A percentile compares a stretch with the other conserved stretches of the same genome.
Conservation (phyloP, 1,139 yeast genomes). For the Suhomyces bolitotheri region DNA sequence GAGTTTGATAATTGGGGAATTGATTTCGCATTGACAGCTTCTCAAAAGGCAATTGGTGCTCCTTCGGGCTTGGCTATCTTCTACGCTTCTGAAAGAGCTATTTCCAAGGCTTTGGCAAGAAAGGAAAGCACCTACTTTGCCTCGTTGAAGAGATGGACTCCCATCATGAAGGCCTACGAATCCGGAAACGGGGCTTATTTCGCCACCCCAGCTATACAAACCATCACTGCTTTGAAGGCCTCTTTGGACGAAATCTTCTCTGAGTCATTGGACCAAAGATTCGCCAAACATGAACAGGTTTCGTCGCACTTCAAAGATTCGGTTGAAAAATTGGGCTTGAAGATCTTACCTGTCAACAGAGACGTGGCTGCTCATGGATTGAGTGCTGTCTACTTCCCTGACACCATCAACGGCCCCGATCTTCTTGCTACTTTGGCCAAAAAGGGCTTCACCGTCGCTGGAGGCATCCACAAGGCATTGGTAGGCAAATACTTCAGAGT, state of each 20-base stretch:
- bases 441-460: conserved; percentile 81
- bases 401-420: conserved; percentile 66
- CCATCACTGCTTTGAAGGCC: conserved; percentile 76
- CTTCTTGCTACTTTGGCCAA: conserved; percentile 54
- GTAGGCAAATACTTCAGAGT: conserved; percentile 84
- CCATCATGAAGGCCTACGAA: conserved; percentile 87
- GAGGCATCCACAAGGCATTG: conserved; percentile 84
- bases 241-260: conserved; percentile 73
- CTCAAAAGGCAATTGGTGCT: conserved; percentile 94
- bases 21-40: conserved; percentile 86
- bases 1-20: conserved; percentile 89
- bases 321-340: conserved; percentile 59
- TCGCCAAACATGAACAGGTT: conserved; percentile 60
- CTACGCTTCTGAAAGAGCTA: conserved; percentile 74
- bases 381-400: conserved; percentile 85
- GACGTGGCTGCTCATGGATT: conserved; percentile 82
- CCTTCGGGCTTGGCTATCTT: conserved; percentile 90
- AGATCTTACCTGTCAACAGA: conserved; percentile 62
- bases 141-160: conserved; percentile 82
- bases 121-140: conserved; percentile 67
- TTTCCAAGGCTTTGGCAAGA: conserved; percentile 57
- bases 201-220: conserved; percentile 92
- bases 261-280: conserved; percentile 59
- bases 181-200: conserved; percentile 80
- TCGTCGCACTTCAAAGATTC: conserved; percentile 67